Conservation (phyloP, 1,284 basidiomycete genomes). For the Wallemia mellicola region DNA sequence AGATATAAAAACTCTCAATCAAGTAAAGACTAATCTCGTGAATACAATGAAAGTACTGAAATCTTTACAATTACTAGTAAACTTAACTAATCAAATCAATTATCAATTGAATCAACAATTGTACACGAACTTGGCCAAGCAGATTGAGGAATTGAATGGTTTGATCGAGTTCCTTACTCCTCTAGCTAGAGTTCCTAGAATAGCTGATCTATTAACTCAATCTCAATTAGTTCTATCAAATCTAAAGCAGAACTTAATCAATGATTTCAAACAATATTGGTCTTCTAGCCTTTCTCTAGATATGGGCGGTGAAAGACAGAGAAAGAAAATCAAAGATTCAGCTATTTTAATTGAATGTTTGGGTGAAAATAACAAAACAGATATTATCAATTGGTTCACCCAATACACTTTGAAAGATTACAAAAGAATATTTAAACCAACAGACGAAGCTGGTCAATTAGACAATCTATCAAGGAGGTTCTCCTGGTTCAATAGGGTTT, state of each 20-base stretch:
- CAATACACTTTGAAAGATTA: slow-evolving; percentile 82
- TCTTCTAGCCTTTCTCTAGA: not conserved
- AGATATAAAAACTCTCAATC: slow-evolving; percentile 80
- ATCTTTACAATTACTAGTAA: slow-evolving; percentile 74
- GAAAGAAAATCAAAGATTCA: slow-evolving; percentile 27
- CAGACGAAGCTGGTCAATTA: slow-evolving; percentile 75
- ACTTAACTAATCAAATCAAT: slow-evolving; percentile 30
- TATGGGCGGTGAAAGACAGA: slow-evolving; percentile 1
- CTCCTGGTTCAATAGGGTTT: slow-evolving; percentile 80
- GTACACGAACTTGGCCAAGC: not conserved
- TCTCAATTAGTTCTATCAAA: slow-evolving; percentile 49
- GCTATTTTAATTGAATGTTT: slow-evolving; percentile 60
- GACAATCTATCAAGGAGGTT: slow-evolving; percentile 83
- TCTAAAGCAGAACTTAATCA: slow-evolving; percentile 43
- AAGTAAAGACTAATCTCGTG: slow-evolving; percentile 76
- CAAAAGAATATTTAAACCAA: slow-evolving; percentile 69
- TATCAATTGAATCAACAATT: slow-evolving; percentile 3
- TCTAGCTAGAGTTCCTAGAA: slow-evolving; percentile 38
- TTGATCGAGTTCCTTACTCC: slow-evolving; percentile 46
- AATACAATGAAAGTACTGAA: slow-evolving; percentile 69
- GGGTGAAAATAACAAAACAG: slow-evolving; percentile 43
- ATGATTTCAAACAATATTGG: slow-evolving; percentile 20
- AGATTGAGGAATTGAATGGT: slow-evolving; percentile 46
- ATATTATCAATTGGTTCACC: slow-evolving; percentile 67
- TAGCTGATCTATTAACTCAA: slow-evolving; percentile 42